These are phyloP conservation scores for Oenanthe javanica DNA, from an alignment of 140 eudicot species.

Conservation along the genomic window DNA sequence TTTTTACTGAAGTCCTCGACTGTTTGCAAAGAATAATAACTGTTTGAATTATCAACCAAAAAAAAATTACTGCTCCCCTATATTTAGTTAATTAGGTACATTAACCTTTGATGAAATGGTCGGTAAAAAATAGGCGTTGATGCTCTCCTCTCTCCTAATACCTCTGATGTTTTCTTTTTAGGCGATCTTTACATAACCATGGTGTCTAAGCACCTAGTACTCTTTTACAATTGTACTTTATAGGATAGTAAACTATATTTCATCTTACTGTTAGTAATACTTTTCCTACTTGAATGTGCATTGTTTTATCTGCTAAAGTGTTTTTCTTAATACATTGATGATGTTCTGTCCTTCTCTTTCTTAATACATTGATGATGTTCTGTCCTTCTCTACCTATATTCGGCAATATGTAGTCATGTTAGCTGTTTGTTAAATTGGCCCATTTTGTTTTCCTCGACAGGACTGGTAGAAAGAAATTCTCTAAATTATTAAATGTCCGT, in stretches of 20 bases:
- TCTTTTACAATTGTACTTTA: neutral
- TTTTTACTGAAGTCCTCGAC: neutral
- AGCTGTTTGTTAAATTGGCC: neutral
- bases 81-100: neutral
- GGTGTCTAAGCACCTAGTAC: neutral
- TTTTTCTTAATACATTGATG: neutral
- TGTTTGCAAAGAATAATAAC: neutral
- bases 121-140: neutral
- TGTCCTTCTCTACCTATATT: neutral
- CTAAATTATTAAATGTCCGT: neutral
- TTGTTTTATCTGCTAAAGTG: neutral
- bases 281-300: neutral
- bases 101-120: neutral
- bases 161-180: neutral
- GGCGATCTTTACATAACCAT: neutral
- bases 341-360: too few relatives aligned
- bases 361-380: too few relatives aligned
- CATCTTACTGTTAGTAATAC: neutral
- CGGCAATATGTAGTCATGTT: neutral
- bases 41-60: too few relatives aligned
- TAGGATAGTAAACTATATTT: neutral
- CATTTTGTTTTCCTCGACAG: neutral
- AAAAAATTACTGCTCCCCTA: too few relatives aligned
- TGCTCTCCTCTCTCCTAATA: neutral
- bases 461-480: conserved; percentile 5